Evolutionary conservation across 2,329 filamentous ascomycete species (phyloP).

Genomic region (Fusarium clavum): DNA sequence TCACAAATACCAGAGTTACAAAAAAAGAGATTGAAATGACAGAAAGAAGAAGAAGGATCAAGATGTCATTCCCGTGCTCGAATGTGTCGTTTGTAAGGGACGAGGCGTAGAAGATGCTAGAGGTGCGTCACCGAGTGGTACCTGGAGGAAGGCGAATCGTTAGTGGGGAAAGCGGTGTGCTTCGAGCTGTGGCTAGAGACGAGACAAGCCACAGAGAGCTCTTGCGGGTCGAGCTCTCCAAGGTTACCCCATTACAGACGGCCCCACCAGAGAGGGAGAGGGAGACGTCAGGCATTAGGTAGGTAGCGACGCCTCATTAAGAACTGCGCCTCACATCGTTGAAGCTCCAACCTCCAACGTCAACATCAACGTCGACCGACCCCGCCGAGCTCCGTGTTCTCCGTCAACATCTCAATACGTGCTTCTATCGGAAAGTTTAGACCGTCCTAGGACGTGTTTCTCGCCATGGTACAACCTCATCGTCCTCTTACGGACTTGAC

Average conservation of each 20-base stretch:
- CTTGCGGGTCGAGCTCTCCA: slow-evolving; percentile 30
- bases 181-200: slow-evolving; percentile 24
- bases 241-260: slow-evolving; percentile 18
- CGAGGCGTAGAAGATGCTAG: slow-evolving; percentile 27
- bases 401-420: slow-evolving; percentile 30
- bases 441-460: slow-evolving; percentile 18
- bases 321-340: slow-evolving; percentile 40
- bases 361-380: slow-evolving; percentile 43
- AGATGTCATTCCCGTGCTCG: neutral
- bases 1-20: slow-evolving; percentile 2
- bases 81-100: slow-evolving; percentile 10
- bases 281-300: slow-evolving; percentile 47
- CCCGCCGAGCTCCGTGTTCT: slow-evolving; percentile 41
- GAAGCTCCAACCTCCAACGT: slow-evolving; percentile 46
- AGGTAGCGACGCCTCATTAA: slow-evolving; percentile 34
- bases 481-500: neutral
- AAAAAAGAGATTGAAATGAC: neutral
- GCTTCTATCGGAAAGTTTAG: slow-evolving; percentile 9
- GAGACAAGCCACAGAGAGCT: slow-evolving; percentile 18
- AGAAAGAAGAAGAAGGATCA: neutral
- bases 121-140: slow-evolving; percentile 52
- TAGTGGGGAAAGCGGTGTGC: slow-evolving; percentile 48
- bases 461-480: slow-evolving; percentile 37
- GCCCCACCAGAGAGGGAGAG: slow-evolving; percentile 46
- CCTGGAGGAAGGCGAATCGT: slow-evolving; percentile 43